Percentiles rank a stretch among this genome's conserved stretches.
Evolutionary conservation across 2,329 filamentous ascomycete genomes (phyloP).

Genomic region (Botrytis cinerea): DNA sequence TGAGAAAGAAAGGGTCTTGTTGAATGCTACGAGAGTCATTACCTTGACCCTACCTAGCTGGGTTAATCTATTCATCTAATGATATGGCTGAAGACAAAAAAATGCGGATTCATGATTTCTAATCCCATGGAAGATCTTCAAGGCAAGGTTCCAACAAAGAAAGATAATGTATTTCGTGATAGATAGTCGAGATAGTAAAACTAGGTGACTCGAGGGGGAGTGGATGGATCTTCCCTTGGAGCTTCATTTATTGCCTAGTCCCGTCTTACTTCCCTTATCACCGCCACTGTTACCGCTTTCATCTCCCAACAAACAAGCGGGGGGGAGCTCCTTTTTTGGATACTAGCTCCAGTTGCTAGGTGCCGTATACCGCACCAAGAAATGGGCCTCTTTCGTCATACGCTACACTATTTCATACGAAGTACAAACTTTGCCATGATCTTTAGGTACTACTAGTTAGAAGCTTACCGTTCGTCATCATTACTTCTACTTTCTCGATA

Average conservation of each 20-base stretch:
- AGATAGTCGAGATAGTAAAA: not conserved
- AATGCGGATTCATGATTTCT: not conserved
- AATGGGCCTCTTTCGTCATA: conserved; percentile 1
- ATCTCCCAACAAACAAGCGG: not conserved
- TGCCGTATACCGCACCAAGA: not conserved
- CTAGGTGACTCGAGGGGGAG: not conserved
- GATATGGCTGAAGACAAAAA: not conserved
- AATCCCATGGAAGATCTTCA: not conserved
- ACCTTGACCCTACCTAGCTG: not conserved
- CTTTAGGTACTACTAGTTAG: too few relatives aligned
- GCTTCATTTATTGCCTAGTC: conserved; percentile 1
- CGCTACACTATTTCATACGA: not conserved
- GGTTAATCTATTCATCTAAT: not conserved
- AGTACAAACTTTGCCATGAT: not conserved
- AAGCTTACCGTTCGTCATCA: conserved; percentile 11
- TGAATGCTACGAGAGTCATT: not conserved
- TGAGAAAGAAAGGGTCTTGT: not conserved
- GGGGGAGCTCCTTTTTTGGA: not conserved
- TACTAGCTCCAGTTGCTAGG: not conserved
- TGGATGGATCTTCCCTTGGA: not conserved
- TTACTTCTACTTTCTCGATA: not conserved
- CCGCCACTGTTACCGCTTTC: conserved; percentile 2
- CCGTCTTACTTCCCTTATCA: conserved; percentile 5
- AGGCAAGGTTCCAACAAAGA: not conserved
- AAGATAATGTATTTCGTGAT: not conserved